These are phyloP conservation scores for Acanthamoeba sp. DNA, from an alignment of 208 protist genomes.

Conservation along the genomic window DNA sequence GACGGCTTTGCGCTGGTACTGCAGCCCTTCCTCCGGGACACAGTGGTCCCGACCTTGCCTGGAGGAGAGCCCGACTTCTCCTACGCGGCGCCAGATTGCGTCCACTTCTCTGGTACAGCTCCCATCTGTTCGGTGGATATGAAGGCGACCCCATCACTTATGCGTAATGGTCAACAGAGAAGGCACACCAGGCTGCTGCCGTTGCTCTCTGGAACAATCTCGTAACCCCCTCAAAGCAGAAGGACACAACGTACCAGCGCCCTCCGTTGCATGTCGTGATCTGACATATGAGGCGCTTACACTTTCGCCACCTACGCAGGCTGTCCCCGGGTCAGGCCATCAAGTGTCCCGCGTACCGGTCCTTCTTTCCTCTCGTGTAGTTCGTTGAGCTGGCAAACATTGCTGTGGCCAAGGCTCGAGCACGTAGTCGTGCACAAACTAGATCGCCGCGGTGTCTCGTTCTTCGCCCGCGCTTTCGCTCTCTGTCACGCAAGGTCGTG, in stretches of 20 bases:
- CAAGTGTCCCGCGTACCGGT: too few relatives aligned
- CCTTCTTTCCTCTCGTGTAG: too few relatives aligned
- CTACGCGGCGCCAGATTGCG: slow-evolving; percentile 38
- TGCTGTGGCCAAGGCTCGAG: too few relatives aligned
- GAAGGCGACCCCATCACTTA: not conserved
- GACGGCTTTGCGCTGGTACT: slow-evolving; percentile 8
- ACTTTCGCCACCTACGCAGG: too few relatives aligned
- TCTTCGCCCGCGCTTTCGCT: too few relatives aligned
- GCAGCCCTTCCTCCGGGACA: slow-evolving; percentile 14
- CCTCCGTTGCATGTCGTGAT: too few relatives aligned
- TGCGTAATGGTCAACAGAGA: not conserved
- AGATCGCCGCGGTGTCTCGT: too few relatives aligned
- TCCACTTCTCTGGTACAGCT: slow-evolving; percentile 29
- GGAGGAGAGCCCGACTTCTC: not conserved
- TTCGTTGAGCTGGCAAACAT: too few relatives aligned
- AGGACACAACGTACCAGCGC: not conserved
- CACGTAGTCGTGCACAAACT: too few relatives aligned
- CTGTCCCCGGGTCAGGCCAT: too few relatives aligned
- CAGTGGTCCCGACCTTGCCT: not conserved
- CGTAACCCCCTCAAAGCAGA: not conserved
- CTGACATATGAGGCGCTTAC: too few relatives aligned
- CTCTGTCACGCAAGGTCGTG: too few relatives aligned
- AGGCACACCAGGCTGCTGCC: slow-evolving; percentile 28
- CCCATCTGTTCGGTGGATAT: not conserved
- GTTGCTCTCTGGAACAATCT: slow-evolving; percentile 67